These are phyloP conservation scores for Cryptosporidium viatorum DNA, from an alignment of 169 alveolate genomes.

Conservation along the genomic window DNA sequence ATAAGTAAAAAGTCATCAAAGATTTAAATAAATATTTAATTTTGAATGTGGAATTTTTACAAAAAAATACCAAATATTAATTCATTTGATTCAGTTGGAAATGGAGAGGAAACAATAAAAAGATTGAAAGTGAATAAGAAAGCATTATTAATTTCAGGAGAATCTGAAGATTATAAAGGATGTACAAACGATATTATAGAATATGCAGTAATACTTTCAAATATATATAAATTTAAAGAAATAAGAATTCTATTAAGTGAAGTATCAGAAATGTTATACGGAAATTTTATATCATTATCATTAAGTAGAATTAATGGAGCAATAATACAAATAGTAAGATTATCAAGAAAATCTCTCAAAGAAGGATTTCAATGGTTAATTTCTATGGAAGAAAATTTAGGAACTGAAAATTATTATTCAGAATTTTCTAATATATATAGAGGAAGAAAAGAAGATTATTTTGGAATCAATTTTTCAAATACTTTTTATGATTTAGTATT, in stretches of 20 bases:
- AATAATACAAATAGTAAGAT: conserved; percentile 29
- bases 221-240: conserved; percentile 50
- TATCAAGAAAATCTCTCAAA: conserved; percentile 49
- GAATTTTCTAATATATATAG: background rate
- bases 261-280: conserved; percentile 43
- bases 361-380: conserved; percentile 70
- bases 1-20: too few relatives aligned
- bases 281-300: conserved; percentile 35
- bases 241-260: conserved; percentile 49
- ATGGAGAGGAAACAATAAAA: background rate
- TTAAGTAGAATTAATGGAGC: conserved; percentile 46
- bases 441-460: background rate
- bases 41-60: conserved; percentile 32
- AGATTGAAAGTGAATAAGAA: conserved; percentile 6
- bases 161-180: conserved; percentile 33
- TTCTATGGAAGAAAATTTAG: conserved; percentile 11
- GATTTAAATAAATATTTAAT: too few relatives aligned
- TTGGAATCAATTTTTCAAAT: background rate
- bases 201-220: conserved; percentile 48
- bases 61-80: background rate
- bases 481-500: background rate
- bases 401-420: background rate
- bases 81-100: background rate
- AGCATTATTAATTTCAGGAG: conserved; percentile 65
- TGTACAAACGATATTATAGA: conserved; percentile 69